Percentiles rank a stretch among this genome's conserved stretches.
Conservation (phyloP, 768 basidiomycete species). For the Cystobasidium onofrii region DNA sequence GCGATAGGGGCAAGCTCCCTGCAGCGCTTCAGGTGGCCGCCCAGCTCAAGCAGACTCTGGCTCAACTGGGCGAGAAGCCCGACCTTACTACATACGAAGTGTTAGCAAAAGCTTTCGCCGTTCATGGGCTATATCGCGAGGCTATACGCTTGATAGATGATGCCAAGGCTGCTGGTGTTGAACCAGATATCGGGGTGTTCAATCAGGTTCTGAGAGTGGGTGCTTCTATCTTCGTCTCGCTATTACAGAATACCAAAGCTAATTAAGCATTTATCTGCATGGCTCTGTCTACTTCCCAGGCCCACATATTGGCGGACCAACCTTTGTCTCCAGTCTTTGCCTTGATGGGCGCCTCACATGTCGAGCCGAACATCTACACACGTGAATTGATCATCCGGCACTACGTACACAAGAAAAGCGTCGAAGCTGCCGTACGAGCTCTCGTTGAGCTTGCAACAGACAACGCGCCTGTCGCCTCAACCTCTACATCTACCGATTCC, state of each 20-base stretch:
- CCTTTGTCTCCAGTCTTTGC: background rate
- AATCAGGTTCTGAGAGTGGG: conserved; percentile 26
- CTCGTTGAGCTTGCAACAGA: background rate
- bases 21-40: background rate
- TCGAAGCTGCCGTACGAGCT: conserved; percentile 10
- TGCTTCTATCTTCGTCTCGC: background rate
- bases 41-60: conserved; percentile 6
- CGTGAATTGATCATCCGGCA: conserved; percentile 10
- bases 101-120: conserved; percentile 24
- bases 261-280: too few species aligned
- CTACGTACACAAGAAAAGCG: background rate
- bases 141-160: conserved; percentile 20
- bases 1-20: conserved; percentile 7
- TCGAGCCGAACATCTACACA: conserved; percentile 6
- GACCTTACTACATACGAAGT: conserved; percentile 5
- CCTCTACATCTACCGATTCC: background rate
- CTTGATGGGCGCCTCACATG: background rate
- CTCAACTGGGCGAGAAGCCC: background rate
- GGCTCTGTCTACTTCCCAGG: too few species aligned
- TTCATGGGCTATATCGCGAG: conserved; percentile 7
- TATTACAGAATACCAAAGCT: too few species aligned
- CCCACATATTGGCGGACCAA: conserved; percentile 5
- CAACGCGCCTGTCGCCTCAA: background rate
- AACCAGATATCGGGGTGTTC: conserved; percentile 11
- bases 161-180: conserved; percentile 20